A percentile compares a stretch with the other conserved stretches of the same genome.
These are phyloP conservation scores for Nicotiana tabacum DNA, from an alignment of 257 asterid genomes.

Conservation along the genomic window DNA sequence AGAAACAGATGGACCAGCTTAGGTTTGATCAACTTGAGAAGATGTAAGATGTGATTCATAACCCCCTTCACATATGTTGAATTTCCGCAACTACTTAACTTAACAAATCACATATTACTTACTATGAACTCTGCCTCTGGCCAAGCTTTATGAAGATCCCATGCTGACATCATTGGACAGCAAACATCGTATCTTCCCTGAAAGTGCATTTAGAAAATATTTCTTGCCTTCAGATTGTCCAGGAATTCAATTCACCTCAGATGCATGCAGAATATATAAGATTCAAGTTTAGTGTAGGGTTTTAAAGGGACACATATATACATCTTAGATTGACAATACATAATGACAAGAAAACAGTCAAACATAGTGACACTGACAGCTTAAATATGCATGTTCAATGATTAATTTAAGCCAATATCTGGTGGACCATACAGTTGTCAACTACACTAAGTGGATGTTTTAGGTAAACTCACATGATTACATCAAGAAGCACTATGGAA, in stretches of 20 bases:
- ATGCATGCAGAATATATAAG: background rate
- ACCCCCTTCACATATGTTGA: background rate
- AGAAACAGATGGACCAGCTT: no score
- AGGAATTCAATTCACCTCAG: background rate
- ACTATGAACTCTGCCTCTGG: conserved; percentile 89
- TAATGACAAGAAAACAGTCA: background rate
- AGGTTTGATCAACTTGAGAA: no score
- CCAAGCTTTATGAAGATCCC: conserved; percentile 99
- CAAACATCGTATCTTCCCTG: conserved; percentile 96
- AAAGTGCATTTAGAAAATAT: conserved; percentile 11
- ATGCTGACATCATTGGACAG: conserved; percentile 96
- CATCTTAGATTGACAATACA: background rate
- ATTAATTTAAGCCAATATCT: background rate
- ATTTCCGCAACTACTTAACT: conserved; percentile 2
- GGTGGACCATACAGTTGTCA: background rate
- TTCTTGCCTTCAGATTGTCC: background rate
- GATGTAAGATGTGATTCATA: no score
- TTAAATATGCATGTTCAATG: background rate
- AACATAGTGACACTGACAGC: background rate
- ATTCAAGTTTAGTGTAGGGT: background rate
- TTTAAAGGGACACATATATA: background rate
- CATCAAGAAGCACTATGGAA: background rate
- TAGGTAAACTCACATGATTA: background rate
- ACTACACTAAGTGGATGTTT: background rate
- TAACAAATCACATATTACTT: conserved; percentile 24